Conservation (phyloP, 2,329 filamentous ascomycete species). For the Onygenales sp. region DNA sequence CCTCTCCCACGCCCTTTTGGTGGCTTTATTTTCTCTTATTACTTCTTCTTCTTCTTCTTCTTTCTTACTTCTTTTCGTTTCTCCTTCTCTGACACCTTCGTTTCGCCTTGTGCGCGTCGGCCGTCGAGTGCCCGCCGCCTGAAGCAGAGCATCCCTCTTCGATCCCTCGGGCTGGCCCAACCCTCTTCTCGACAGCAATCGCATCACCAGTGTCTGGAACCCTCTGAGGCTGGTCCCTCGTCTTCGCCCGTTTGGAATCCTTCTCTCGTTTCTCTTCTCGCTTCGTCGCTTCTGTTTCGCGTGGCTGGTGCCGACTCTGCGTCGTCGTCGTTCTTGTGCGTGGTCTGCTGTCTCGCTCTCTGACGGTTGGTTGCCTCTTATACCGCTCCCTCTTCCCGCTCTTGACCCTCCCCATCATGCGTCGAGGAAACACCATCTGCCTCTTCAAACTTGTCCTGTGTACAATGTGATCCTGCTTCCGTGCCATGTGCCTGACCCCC, state of each 20-base stretch:
- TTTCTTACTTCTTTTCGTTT: conserved; percentile 2
- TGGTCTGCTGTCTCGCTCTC: neutral
- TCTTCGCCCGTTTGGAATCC: conserved; percentile 12
- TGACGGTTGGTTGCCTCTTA: neutral
- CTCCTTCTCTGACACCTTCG: conserved; percentile 3
- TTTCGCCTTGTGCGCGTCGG: conserved; percentile 1
- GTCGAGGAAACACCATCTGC: neutral
- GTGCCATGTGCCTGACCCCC: neutral
- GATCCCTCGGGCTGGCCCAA: conserved; percentile 14
- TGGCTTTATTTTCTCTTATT: conserved; percentile 8
- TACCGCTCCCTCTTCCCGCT: neutral
- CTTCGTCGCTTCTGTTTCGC: conserved; percentile 1
- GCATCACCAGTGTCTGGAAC: conserved; percentile 15
- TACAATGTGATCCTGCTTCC: neutral
- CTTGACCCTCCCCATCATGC: neutral
- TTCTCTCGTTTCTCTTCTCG: conserved; percentile 6
- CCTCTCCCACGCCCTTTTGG: conserved; percentile 9
- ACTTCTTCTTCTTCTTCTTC: neutral
- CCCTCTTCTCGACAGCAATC: conserved; percentile 11
- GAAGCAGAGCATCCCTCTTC: neutral
- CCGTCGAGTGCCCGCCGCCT: neutral
- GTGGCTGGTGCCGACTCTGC: neutral
- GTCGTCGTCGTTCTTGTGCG: neutral
- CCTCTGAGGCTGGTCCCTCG: conserved; percentile 30
- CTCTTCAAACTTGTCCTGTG: neutral